Evolutionary conservation across 2,329 filamentous ascomycete genomes (phyloP), one percentile per base, ranked within the genome.

Genomic region (Didymella sp.): DNA sequence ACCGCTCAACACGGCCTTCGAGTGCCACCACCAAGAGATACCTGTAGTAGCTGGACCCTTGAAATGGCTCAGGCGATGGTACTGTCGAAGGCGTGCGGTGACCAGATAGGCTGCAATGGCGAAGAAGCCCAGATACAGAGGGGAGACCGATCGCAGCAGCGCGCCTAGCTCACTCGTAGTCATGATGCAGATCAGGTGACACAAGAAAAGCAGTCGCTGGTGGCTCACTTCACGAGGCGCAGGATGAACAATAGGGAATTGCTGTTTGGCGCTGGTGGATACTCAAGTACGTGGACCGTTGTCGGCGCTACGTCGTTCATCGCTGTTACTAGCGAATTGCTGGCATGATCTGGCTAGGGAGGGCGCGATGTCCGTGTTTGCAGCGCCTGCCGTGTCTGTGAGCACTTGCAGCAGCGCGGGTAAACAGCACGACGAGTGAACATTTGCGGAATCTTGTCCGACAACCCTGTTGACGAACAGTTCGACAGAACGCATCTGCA

Each of bases 21-120:
- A 72, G 49, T 73, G 68, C 71, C 69, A 73, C 46, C 65, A 60
- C 67, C 69, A 70, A 15, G 69, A 73, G 33, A 72, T 60, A 5
- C 72, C 70, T 24, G 70, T 67, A 6, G 64, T 67, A 9, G 53
- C 27, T 13, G 73, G 73, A n/a, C 73, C 73, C 24, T 65, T 66
- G 58, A 75, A 72, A 13, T 67, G 67, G 44, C 65, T 64, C 58
- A 75, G 54, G n/a, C 71, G 71, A 54, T 56, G 58, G 51, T 71
- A 72, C 51, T 73, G 59, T 13, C 56, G 60, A 12, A 66, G 43
- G n/a, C 71, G 64, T 27, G 57, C 59, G 41, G 59, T 33, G 11
- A 56, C 56, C 37, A 67, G 31, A 33, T 68, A 70, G n/a, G 57
- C 53, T 25, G 57, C 42, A 22, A 51, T 30, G 41, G 60, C 38